Evolutionary conservation across 1,284 basidiomycete genomes (phyloP).

Genomic region (Stygiomarasmius scandens): DNA sequence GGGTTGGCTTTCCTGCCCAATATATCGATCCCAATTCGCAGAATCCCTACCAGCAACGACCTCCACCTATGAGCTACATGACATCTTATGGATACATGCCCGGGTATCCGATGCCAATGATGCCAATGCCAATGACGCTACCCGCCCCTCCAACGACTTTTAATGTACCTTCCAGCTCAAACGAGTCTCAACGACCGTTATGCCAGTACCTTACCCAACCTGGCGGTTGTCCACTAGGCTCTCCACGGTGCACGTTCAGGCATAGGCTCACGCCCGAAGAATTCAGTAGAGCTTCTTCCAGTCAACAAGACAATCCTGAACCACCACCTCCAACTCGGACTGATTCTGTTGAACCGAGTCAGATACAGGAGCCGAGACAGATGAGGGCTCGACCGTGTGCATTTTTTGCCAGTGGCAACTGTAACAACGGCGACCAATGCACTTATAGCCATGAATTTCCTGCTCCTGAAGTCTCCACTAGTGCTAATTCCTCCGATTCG

Average conservation of each 20-base stretch:
- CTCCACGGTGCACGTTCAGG: conserved; percentile 6
- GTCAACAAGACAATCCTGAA: neutral
- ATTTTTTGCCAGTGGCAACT: conserved; percentile 6
- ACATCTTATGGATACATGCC: no score
- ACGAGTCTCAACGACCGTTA: neutral
- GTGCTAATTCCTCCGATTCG: no score
- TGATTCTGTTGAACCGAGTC: neutral
- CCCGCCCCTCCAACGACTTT: neutral
- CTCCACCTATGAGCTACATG: no score
- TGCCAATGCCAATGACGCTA: neutral
- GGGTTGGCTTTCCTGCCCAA: no score
- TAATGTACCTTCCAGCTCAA: neutral
- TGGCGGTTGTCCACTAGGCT: conserved; percentile 6
- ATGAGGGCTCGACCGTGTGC: neutral
- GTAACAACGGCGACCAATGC: conserved; percentile 9
- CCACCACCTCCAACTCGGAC: neutral
- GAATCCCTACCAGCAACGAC: no score
- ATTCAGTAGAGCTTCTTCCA: neutral
- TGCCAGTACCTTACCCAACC: conserved; percentile 6
- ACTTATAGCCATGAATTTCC: conserved; percentile 8
- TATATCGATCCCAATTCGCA: no score
- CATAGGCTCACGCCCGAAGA: conserved; percentile 9
- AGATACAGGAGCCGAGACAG: neutral
- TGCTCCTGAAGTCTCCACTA: neutral
- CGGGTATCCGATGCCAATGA: no score